Base-by-base conservation (phyloP, 2,329 filamentous ascomycete genomes). In the Fusarium lateritium region DNA sequence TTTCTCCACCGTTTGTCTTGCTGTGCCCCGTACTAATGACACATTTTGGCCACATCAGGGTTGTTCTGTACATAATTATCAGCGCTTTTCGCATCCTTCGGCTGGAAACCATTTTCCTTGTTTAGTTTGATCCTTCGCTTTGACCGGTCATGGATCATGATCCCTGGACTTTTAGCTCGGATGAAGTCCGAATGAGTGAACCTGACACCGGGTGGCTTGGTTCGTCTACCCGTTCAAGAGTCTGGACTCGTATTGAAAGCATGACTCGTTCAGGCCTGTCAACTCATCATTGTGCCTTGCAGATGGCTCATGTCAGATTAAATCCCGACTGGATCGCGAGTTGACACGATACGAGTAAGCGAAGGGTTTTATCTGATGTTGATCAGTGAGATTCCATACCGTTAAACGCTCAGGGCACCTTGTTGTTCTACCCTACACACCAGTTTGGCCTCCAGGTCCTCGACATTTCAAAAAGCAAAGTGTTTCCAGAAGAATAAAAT, bases 191-290 rank as follows among this genome's bases (percentile, higher is more conserved):
- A 24, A 19, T 9, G 22, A 21, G 34, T 31, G 19, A 53, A 10
- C 26, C 61, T 65, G 61, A 54, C 42, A 60, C 53, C 39, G 31
- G 21, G 21, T 43, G 40, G 24, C 36, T 64, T 64, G 26, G 58
- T 40, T 31, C 10, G 31, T 34, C 17, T 47, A 63, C 28, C 45
- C 33, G 42, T 36, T 46, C 31, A 21, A 53, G 52, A 59, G 42
- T 59, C 34, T 28, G 9, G n/a, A 47, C 34, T 47, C 52, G 36
- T 60, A 42, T 14, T 14, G 2, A 47, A 38, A 33, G 33, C 28
- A 33, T 33, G 15, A 49, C 5, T 14, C 26, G 13, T 43, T 36
- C 42, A 17, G 21, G 11, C n/a, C 6, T 33, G 33, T 26, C 24
- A 40, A 31, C 15, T 17, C 7, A 26, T 21, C 2, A n/a, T 46